phyloP scores from a whole-genome alignment of 257 asterid genomes.

The Knoxia roxburghii region DNA sequence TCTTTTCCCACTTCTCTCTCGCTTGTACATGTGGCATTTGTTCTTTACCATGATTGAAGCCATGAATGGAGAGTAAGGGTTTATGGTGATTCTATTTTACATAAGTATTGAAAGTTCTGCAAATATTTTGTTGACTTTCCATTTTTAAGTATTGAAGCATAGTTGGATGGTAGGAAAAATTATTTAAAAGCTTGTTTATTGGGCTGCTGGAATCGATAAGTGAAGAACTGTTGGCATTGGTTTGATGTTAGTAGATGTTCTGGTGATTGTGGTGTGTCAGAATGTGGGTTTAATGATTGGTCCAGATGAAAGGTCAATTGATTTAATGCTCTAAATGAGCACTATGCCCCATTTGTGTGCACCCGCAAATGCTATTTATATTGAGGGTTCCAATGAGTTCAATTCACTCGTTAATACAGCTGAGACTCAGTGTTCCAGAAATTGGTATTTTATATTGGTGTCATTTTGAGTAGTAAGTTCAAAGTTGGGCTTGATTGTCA shows the following conservation, averaged over 20 bases:
- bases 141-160: neutral
- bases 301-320: no score
- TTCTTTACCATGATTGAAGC: neutral
- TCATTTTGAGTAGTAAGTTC: neutral
- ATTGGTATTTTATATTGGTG: neutral
- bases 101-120: neutral
- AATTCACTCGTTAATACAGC: neutral
- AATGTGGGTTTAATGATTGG: neutral
- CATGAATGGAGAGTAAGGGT: neutral
- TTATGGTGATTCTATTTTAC: neutral
- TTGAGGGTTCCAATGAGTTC: neutral
- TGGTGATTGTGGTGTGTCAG: neutral
- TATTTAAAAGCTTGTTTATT: neutral
- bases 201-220: neutral
- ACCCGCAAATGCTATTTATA: neutral
- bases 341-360: neutral
- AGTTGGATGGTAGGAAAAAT: neutral
- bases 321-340: neutral
- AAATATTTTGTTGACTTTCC: neutral
- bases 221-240: neutral
- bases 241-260: neutral
- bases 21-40: no score
- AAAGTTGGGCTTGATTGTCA: neutral
- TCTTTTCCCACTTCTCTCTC: neutral
- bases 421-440: no score